Percentiles rank a stretch among this genome's conserved stretches.
phyloP scores from a whole-genome alignment of 345 rosid genomes.

The Lenwebbia sp. region DNA sequence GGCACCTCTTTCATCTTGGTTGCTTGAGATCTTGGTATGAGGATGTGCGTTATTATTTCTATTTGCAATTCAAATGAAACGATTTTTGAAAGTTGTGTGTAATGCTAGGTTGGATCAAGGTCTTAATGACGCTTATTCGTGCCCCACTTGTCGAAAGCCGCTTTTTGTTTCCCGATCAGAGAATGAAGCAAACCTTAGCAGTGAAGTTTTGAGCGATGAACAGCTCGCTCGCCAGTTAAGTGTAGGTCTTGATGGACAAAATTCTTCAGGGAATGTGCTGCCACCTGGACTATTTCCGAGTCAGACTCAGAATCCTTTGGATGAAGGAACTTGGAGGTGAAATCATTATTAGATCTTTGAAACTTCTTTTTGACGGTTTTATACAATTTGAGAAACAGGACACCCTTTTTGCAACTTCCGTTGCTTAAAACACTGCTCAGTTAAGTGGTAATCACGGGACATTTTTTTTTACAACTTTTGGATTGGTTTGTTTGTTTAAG shows the following conservation, averaged over 20 bases:
- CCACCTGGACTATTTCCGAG: slow-evolving; percentile 65
- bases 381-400: neutral
- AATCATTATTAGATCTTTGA: neutral
- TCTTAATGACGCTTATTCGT: slow-evolving; percentile 78
- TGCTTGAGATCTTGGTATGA: slow-evolving; percentile 98
- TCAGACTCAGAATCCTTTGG: slow-evolving; percentile 44
- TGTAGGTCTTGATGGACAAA: slow-evolving; percentile 50
- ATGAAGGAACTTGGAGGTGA: slow-evolving; percentile 78
- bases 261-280: slow-evolving; percentile 29
- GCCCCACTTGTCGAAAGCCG: slow-evolving; percentile 98
- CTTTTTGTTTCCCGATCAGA: slow-evolving; percentile 64
- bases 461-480: neutral
- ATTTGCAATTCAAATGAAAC: slow-evolving; percentile 4
- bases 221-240: slow-evolving; percentile 71
- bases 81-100: neutral
- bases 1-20: slow-evolving; percentile 91
- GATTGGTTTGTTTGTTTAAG: neutral
- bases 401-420: neutral
- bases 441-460: neutral
- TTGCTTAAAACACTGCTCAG: neutral
- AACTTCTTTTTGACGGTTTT: neutral
- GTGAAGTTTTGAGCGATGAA: slow-evolving; percentile 57
- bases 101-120: slow-evolving; percentile 97
- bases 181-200: slow-evolving; percentile 36
- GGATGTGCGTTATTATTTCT: neutral